These are phyloP conservation scores for Pseudogymnoascus sp. DNA, from an alignment of 2,329 filamentous ascomycete species.

Conservation along the genomic window DNA sequence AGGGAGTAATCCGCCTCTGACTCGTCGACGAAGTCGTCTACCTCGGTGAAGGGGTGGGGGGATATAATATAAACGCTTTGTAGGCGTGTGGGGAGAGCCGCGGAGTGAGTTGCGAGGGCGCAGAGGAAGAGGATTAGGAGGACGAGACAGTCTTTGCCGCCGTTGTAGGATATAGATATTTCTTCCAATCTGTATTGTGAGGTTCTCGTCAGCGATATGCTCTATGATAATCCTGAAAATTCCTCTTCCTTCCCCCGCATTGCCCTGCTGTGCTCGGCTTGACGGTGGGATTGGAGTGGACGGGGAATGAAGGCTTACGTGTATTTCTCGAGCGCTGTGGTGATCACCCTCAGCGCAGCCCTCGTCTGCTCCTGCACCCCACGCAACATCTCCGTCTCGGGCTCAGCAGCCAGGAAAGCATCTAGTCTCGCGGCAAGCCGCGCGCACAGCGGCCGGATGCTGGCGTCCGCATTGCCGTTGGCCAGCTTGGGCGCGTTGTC, in stretches of 20 bases:
- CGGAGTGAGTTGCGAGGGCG: constrained; percentile 32
- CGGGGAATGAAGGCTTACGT: constrained; percentile 43
- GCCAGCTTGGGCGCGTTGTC: background rate
- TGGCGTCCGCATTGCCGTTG: constrained; percentile 11
- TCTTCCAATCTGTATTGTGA: constrained; percentile 54
- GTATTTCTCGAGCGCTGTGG: constrained; percentile 68
- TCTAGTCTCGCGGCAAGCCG: constrained; percentile 22
- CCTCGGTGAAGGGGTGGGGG: constrained; percentile 72
- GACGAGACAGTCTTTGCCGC: constrained; percentile 95
- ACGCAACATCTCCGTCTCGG: constrained; percentile 20
- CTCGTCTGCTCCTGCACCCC: constrained; percentile 65
- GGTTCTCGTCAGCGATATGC: constrained; percentile 5
- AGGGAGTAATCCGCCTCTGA: constrained; percentile 67
- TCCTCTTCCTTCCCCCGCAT: background rate
- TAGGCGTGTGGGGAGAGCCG: constrained; percentile 39
- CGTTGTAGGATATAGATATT: constrained; percentile 90
- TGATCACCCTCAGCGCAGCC: constrained; percentile 64
- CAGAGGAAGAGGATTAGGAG: constrained; percentile 81
- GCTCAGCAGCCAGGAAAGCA: constrained; percentile 24
- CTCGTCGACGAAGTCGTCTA: constrained; percentile 71
- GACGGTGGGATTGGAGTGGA: background rate
- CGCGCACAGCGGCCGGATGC: constrained; percentile 23
- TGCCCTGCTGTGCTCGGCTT: background rate
- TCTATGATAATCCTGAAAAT: background rate
- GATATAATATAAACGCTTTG: constrained; percentile 87